Base-by-base conservation (phyloP, 192 early-diverging fungal genomes). In the Coemansia sp. region DNA sequence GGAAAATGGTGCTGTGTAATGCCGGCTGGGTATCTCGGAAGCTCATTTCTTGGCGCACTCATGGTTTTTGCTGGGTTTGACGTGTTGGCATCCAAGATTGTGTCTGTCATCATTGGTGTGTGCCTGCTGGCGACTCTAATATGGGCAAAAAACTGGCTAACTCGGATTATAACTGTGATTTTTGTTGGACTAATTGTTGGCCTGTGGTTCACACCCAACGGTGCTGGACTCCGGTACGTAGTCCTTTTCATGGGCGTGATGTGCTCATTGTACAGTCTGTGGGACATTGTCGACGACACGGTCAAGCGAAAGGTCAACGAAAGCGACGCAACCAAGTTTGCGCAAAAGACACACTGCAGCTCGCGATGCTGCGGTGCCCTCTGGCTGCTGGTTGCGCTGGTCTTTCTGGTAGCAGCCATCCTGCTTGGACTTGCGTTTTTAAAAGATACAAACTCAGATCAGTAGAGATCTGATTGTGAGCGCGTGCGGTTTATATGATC, bases 201-300 rank as follows among this genome's bases (percentile, higher is more conserved):
- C 2, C 25, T 26, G 25, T 26, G 25, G 25, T 26, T 26, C 25
- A 26, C 25, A 26, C 25, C 25, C 25, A 26, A 26, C 1, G 25
- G 25, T 26, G 25, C 25, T 2, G 25, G 25, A 4, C 25, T 26
- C 25, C 25, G 20, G 34, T 98, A 96, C 66, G 92, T 97, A 68
- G 91, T 97, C 10, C 82, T 97, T 3, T 98, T 98, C 72, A 82
- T 98, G 60, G 96, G 94, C 31, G 89, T 93, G 14, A 98, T 98
- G 97, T 89, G 86, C 3, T 88, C 91, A 23, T 81, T 96, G 28
- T 98, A 98, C 69, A 88, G 89, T 53, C 83, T 96, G 24, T 94
- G 94, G 89, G 97, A 98, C 78, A 97, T 97, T 73, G 71, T 97
- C 53, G 97, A 98, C 44, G 95, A 97, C 82, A 82, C 93, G 12